phyloP scores from a whole-genome alignment of 768 basidiomycete species.

The Krasilnikovozyma curviuscula region DNA sequence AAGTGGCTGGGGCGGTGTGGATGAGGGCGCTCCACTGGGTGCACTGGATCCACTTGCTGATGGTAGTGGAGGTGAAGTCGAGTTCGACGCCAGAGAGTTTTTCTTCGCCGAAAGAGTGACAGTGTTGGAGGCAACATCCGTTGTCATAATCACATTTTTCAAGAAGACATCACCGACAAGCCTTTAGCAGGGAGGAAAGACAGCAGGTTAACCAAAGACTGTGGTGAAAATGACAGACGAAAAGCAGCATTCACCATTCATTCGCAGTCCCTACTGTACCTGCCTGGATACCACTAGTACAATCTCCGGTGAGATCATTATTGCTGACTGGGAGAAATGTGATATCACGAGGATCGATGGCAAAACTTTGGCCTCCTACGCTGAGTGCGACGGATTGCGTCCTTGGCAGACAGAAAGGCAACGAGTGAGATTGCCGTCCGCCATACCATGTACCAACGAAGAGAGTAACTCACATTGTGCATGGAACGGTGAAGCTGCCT shows the following conservation, averaged over 20 bases:
- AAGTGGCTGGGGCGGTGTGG: too few species aligned
- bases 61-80: too few species aligned
- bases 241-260: conserved; percentile 14
- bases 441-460: too few species aligned
- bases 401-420: too few species aligned
- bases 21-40: too few species aligned
- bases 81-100: too few species aligned
- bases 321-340: conserved; percentile 37
- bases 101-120: too few species aligned
- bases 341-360: conserved; percentile 48
- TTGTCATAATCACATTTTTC: conserved; percentile 13
- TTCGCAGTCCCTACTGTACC: too few species aligned
- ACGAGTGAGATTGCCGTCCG: too few species aligned
- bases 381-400: conserved; percentile 38
- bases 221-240: conserved; percentile 10
- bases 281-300: neutral
- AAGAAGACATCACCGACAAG: conserved; percentile 43
- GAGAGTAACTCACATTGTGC: conserved; percentile 38
- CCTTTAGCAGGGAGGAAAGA: conserved; percentile 54
- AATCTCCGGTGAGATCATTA: conserved; percentile 36
- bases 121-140: too few species aligned
- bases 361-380: conserved; percentile 40
- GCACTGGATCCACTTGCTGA: too few species aligned
- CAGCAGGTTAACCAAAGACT: conserved; percentile 27
- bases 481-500: conserved; percentile 44